These are phyloP conservation scores for thale cress (Arabidopsis thaliana) DNA, from an alignment of 345 rosid genomes.

Conservation along the genomic window TAIR10.1 NC_003074.8:10682501-10683000, in stretches of 20 bases:
- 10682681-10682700: not conserved
- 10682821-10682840: not conserved
- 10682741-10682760: not conserved
- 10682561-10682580: not conserved
- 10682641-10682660: not conserved
- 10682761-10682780: not conserved
- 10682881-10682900: not conserved
- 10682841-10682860: not conserved
- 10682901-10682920: not conserved
- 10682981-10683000: not conserved
- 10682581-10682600: not conserved
- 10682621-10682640: not conserved
- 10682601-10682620: not conserved
- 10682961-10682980: not conserved
- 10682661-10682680: not conserved
- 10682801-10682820: not conserved
- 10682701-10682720: not conserved
- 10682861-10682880: not conserved
- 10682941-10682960: not conserved
- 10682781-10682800: not conserved
- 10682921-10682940: not conserved
- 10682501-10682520: constrained; percentile 40
- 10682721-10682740: not conserved
- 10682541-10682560: constrained; percentile 33
- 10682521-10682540: constrained; percentile 41